phyloP scores from a whole-genome alignment of 306 rosid species.

The Cyamopsis tetragonoloba region DNA sequence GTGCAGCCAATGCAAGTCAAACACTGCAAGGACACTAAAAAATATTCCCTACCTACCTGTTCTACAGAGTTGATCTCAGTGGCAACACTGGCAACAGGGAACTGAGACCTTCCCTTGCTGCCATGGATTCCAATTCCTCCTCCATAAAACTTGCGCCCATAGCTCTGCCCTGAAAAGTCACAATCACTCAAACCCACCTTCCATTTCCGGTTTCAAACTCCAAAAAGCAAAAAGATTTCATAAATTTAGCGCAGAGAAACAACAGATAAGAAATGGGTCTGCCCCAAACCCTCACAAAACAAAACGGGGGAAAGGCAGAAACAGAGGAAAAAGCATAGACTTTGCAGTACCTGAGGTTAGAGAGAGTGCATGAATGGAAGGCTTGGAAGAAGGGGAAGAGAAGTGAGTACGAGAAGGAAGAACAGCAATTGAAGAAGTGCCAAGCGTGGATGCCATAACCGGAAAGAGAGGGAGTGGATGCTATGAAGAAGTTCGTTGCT shows the following conservation, averaged over 20 bases:
- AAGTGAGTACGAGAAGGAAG: conserved; percentile 54
- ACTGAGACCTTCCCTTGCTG: conserved; percentile 56
- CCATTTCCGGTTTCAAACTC: background rate
- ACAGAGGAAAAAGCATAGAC: background rate
- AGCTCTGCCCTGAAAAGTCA: conserved; percentile 51
- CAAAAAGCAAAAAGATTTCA: background rate
- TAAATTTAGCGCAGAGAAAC: background rate
- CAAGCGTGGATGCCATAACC: conserved; percentile 69
- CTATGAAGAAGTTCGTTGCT: background rate
- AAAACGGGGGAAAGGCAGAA: background rate
- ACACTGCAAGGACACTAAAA: conserved; percentile 6
- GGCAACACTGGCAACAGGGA: conserved; percentile 75
- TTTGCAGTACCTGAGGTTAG: conserved; percentile 51
- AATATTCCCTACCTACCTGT: conserved; percentile 46
- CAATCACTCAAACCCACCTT: conserved; percentile 24
- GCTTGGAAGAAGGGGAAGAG: conserved; percentile 41
- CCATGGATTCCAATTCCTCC: conserved; percentile 59
- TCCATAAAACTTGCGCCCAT: conserved; percentile 49
- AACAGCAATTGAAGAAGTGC: conserved; percentile 61
- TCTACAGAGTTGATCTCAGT: conserved; percentile 73
- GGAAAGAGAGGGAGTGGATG: background rate
- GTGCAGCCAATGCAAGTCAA: background rate
- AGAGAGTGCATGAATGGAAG: conserved; percentile 45
- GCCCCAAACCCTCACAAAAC: background rate
- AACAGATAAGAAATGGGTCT: conserved; percentile 24